Conservation (phyloP, 352 stramenopile species). For the Phytopythium helicoides region DNA sequence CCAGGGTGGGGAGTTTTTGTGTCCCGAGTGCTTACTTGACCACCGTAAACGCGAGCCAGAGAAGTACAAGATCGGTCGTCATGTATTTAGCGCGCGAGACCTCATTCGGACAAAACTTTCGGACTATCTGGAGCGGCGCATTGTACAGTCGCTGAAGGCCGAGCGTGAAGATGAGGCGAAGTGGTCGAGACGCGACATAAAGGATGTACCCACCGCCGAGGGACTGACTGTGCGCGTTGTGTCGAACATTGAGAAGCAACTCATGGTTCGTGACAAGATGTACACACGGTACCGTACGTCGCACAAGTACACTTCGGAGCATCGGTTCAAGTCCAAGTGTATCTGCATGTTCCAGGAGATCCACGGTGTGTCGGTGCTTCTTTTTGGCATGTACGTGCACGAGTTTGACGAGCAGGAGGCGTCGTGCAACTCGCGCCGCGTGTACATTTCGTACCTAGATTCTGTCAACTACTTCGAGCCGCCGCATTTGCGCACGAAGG, state of each 20-base stretch:
- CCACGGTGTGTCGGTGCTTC: conserved; percentile 98
- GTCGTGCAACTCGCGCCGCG: conserved; percentile 91
- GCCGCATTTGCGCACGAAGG: conserved; percentile 94
- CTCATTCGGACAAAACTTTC: conserved; percentile 94
- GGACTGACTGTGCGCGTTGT: conserved; percentile 93
- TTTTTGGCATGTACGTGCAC: conserved; percentile 99
- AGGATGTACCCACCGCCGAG: conserved; percentile 91
- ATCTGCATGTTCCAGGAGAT: conserved; percentile 99
- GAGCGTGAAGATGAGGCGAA: conserved; percentile 86
- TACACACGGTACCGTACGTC: conserved; percentile 93
- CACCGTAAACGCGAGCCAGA: conserved; percentile 80
- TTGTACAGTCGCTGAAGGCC: conserved; percentile 85
- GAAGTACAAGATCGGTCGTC: conserved; percentile 77
- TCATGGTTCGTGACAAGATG: conserved; percentile 96
- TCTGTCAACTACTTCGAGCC: conserved; percentile 99
- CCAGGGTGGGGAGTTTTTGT: conserved; percentile 88
- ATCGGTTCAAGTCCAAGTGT: conserved; percentile 97
- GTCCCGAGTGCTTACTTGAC: conserved; percentile 93
- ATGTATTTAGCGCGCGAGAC: conserved; percentile 94
- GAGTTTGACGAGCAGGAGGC: conserved; percentile 98
- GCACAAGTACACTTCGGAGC: conserved; percentile 86
- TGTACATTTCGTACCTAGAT: conserved; percentile 99
- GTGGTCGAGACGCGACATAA: conserved; percentile 77
- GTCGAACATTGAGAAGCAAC: conserved; percentile 94
- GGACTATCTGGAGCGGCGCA: conserved; percentile 93